phyloP scores from a whole-genome alignment of 768 basidiomycete genomes.

The Mycena vitilis region DNA sequence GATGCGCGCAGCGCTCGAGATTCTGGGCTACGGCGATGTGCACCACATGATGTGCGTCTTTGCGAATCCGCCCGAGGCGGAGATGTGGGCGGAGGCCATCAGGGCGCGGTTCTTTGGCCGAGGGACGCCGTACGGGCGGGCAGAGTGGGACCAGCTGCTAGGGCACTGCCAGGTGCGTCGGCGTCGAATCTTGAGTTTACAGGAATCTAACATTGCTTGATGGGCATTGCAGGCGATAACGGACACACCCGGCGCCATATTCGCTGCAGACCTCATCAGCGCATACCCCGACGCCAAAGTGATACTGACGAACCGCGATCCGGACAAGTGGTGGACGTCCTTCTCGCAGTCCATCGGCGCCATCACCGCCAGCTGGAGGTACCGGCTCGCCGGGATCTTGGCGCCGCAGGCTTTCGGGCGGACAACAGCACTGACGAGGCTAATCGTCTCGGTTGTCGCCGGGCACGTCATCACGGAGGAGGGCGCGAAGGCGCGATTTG shows the following conservation, averaged over 20 bases:
- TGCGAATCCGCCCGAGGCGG: background rate
- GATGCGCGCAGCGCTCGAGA: background rate
- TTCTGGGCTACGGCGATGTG: background rate
- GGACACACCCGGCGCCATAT: background rate
- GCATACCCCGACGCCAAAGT: background rate
- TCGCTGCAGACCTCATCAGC: background rate
- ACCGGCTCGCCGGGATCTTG: background rate
- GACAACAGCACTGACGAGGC: too few species aligned
- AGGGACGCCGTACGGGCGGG: background rate
- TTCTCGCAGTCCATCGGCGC: background rate
- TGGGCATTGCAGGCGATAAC: background rate
- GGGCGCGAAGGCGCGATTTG: background rate
- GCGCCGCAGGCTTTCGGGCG: background rate
- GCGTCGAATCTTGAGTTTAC: background rate
- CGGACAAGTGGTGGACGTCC: background rate
- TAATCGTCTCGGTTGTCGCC: background rate
- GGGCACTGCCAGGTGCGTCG: constrained; percentile 5
- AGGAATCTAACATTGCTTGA: too few species aligned
- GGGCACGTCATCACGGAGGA: background rate
- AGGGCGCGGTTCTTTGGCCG: background rate
- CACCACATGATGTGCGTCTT: constrained; percentile 2
- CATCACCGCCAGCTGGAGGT: background rate
- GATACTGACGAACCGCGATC: background rate
- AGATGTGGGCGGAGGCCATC: constrained; percentile 2
- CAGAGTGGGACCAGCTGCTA: constrained; percentile 9